Conservation (phyloP, 2,329 filamentous ascomycete genomes). For the Nemania abortiva region DNA sequence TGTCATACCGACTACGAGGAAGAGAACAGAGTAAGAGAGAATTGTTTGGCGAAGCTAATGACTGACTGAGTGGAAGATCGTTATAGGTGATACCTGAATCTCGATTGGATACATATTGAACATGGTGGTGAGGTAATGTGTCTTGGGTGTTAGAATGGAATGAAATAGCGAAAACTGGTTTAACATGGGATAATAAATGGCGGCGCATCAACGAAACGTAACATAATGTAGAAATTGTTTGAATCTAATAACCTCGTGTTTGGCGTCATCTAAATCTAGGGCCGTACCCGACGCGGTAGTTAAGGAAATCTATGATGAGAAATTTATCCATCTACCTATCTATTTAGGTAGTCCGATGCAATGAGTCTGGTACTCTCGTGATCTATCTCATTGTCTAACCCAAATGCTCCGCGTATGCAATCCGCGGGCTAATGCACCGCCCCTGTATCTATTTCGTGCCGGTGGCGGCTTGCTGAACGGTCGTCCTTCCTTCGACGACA, state of each 20-base stretch:
- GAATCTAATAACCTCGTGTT: background rate
- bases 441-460: slow-evolving; percentile 48
- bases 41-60: background rate
- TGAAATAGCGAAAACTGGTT: background rate
- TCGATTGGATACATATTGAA: background rate
- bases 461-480: slow-evolving; percentile 76
- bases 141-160: background rate
- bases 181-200: too few species aligned
- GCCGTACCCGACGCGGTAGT: background rate
- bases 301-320: background rate
- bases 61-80: background rate
- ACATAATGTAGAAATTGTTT: background rate
- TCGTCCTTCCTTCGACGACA: slow-evolving; percentile 79
- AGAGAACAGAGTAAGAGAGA: slow-evolving; percentile 67
- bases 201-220: background rate
- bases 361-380: slow-evolving; percentile 10
- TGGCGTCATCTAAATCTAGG: background rate
- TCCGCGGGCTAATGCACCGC: slow-evolving; percentile 5
- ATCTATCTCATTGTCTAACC: slow-evolving; percentile 29
- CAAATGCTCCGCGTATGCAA: slow-evolving; percentile 7
- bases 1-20: slow-evolving; percentile 65
- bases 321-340: slow-evolving; percentile 28
- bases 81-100: background rate
- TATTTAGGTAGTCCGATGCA: slow-evolving; percentile 22
- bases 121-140: background rate